Evolutionary conservation across 345 rosid species (phyloP).

Genomic region (Citrus cavaleriei): DNA sequence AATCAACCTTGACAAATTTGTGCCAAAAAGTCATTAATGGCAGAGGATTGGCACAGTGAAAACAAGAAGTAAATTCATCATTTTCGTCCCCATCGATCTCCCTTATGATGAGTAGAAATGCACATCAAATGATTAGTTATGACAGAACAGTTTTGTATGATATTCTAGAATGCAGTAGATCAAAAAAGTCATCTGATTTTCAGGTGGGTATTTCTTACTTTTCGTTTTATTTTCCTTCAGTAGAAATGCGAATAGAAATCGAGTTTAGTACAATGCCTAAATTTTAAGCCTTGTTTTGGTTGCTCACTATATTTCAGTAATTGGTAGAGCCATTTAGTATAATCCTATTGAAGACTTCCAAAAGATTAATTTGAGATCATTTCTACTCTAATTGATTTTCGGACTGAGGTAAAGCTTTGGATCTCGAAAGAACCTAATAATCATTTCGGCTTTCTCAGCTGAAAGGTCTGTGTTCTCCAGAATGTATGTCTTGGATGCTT

Average conservation of each 20-base stretch:
- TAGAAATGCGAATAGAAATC: background rate
- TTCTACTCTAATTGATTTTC: slow-evolving; percentile 41
- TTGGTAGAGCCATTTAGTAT: background rate
- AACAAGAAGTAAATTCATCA: background rate
- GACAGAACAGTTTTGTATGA: background rate
- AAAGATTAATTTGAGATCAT: background rate
- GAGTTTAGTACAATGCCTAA: background rate
- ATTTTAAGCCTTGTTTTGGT: background rate
- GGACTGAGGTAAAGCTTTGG: slow-evolving; percentile 66
- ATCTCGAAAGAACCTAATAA: slow-evolving; percentile 70
- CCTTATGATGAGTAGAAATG: background rate
- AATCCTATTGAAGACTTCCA: background rate
- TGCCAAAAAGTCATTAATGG: background rate
- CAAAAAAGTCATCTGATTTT: background rate
- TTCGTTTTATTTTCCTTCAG: background rate
- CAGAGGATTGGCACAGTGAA: background rate
- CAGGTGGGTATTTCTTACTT: background rate
- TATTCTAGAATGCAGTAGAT: background rate
- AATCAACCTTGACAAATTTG: slow-evolving; percentile 33
- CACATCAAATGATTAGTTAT: background rate
- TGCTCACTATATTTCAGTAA: background rate
- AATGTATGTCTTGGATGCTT: slow-evolving; percentile 70
- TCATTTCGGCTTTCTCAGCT: slow-evolving; percentile 61
- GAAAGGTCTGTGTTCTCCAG: slow-evolving; percentile 85
- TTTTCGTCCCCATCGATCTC: background rate